Conservation (phyloP, 441 rosid species). For the Erysimum cheiri region DNA sequence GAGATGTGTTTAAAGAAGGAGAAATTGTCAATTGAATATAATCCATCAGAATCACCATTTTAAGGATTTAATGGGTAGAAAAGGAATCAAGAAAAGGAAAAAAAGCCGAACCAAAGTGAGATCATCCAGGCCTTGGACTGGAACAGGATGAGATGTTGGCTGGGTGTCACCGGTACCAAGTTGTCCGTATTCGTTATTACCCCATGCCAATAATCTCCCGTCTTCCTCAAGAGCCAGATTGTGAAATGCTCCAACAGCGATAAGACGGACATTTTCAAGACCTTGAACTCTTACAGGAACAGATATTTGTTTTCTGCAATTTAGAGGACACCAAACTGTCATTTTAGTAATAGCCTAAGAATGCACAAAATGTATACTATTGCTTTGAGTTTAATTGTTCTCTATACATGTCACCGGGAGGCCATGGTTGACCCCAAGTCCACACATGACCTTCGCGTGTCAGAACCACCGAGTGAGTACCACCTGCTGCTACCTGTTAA, state of each 20-base stretch:
- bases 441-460: conserved; percentile 93
- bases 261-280: conserved; percentile 82
- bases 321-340: conserved; percentile 1
- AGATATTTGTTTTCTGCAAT: conserved; percentile 85
- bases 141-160: conserved; percentile 90
- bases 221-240: conserved; percentile 96
- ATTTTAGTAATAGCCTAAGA: background rate
- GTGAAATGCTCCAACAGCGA: conserved; percentile 98
- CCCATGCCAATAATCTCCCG: conserved; percentile 95
- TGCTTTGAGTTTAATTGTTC: conserved; percentile 21
- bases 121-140: conserved; percentile 79
- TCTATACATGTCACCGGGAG: conserved; percentile 97
- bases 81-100: conserved; percentile 22
- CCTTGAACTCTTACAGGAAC: conserved; percentile 98
- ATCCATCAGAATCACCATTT: background rate
- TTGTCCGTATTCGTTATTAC: conserved; percentile 97
- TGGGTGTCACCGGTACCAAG: conserved; percentile 99
- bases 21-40: background rate
- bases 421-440: conserved; percentile 99
- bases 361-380: background rate
- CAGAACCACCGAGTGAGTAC: conserved; percentile 97
- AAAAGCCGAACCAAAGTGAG: conserved; percentile 76
- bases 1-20: conserved; percentile 10
- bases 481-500: conserved; percentile 94
- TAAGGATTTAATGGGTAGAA: background rate